Evolutionary conservation across 148 eudicot species (phyloP).

Genomic region (Fallopia convolvulus): DNA sequence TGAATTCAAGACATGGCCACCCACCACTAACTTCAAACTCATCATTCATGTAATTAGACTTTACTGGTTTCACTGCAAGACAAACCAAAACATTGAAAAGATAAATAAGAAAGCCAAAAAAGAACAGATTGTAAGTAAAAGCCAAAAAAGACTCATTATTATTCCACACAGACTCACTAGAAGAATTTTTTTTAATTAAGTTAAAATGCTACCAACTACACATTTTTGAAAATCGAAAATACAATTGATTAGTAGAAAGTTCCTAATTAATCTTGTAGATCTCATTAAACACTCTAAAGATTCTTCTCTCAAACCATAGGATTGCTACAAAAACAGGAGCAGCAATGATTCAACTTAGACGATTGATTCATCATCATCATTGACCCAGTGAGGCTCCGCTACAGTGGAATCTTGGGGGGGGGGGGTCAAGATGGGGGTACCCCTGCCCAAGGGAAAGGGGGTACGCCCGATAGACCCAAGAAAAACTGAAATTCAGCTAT

Average conservation of each 20-base stretch:
- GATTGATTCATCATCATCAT: too few species aligned
- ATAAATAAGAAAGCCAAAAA: not conserved
- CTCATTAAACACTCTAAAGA: not conserved
- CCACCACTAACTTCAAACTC: constrained; percentile 28
- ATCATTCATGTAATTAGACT: constrained; percentile 19
- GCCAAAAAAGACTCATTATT: not conserved
- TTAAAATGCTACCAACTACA: not conserved
- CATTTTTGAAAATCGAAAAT: not conserved
- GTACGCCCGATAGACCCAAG: too few species aligned
- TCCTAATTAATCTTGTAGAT: not conserved
- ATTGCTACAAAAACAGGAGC: not conserved
- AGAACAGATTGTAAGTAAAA: not conserved
- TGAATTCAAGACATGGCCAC: constrained; percentile 28
- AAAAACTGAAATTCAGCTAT: too few species aligned
- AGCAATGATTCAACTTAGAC: not conserved
- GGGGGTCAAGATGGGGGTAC: too few species aligned
- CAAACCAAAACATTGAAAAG: not conserved
- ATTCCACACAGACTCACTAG: not conserved
- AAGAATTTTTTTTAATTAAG: not conserved
- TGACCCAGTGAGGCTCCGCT: too few species aligned
- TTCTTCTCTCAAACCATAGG: not conserved
- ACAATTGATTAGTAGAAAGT: not conserved
- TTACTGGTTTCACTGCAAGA: constrained; percentile 15
- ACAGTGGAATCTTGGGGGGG: too few species aligned
- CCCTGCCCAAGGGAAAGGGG: too few species aligned